These are phyloP conservation scores for Mollisia scopiformis DNA, from an alignment of 2,329 filamentous ascomycete species.

Conservation along the genomic window DNA sequence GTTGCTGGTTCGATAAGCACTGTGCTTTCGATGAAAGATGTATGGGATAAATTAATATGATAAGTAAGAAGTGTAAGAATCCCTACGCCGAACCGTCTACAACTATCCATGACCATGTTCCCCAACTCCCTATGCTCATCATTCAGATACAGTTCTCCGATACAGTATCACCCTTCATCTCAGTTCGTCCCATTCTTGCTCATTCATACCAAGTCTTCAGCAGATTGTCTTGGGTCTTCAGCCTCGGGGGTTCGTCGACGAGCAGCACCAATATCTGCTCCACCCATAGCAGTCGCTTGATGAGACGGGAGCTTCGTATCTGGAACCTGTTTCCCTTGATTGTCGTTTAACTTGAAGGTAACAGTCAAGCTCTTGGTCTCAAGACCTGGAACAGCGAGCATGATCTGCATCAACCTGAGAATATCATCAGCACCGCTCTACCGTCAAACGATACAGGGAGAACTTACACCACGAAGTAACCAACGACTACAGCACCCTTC, in stretches of 20 bases:
- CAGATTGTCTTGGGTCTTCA: constrained; percentile 8
- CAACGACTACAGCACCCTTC: constrained; percentile 15
- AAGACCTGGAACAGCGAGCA: constrained; percentile 67
- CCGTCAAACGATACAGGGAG: background rate
- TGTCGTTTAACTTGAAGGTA: constrained; percentile 12
- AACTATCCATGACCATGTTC: background rate
- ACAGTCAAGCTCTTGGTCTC: constrained; percentile 62
- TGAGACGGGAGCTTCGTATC: constrained; percentile 15
- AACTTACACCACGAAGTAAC: constrained; percentile 25
- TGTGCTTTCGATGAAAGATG: constrained; percentile 59
- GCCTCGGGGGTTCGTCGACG: constrained; percentile 6
- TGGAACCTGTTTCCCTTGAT: constrained; percentile 7
- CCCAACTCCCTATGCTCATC: background rate
- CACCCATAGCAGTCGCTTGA: background rate
- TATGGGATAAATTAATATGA: constrained; percentile 56
- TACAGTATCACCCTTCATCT: background rate
- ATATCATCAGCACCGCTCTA: background rate
- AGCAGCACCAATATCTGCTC: constrained; percentile 11
- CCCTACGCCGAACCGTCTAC: background rate
- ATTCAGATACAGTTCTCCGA: background rate
- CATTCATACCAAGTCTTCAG: constrained; percentile 1
- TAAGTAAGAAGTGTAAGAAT: background rate
- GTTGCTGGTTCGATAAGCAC: constrained; percentile 64
- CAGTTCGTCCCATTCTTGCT: background rate
- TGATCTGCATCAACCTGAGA: constrained; percentile 4